Evolutionary conservation across 1,139 yeast species (phyloP), one percentile per base, ranked within the genome.

Genomic region (Geotrichum citri-aurantii): DNA sequence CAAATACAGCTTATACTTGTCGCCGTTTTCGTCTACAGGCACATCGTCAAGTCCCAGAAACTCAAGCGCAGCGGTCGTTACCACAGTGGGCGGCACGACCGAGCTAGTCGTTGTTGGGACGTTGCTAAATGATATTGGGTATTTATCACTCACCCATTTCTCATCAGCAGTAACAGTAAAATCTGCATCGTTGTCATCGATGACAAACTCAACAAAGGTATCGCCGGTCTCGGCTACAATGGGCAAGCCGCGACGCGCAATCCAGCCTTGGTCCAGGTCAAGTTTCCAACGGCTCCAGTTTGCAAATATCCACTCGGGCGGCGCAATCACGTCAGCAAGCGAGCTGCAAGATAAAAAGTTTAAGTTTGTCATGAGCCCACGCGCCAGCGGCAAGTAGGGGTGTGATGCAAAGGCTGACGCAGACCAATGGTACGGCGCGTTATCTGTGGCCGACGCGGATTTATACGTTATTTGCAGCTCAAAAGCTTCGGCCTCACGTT

Each of bases 401-500:
- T 31, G 33, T 54, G 75, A 80, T 12, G 71, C 48, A 54, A 59
- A 65, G 1, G 66, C 29, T 1, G 74, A 65, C 4, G 71, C 63
- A 53, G 73, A 78, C 96, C 96, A 89, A 59, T 80, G 57, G 10
- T 52, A 55, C 5, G 54, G 33, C 21, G 44, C 44, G 14, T 17
- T 37, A 37, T 17, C 14, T 11, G 58, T 53, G 19, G 40, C 14
- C 17, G 21, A 26, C 11, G 52, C 40, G 1, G 50, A 19, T 48
- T 47, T 52, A 12, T 44, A 31, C n/a, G 58, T 42, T 46, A 50
- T 47, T 65, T 90, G 96, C 47, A 89, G 72, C 68, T 90, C 96
- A 73, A 77, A 90, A 1, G 87, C 79, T 66, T 86, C 90, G 17
- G 85, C 84, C 62, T 79, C 78, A 57, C 76, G 68, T 62, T 66